phyloP scores from a whole-genome alignment of 225 moss, liverwort and hornwort species.

The Polytrichum commune region DNA sequence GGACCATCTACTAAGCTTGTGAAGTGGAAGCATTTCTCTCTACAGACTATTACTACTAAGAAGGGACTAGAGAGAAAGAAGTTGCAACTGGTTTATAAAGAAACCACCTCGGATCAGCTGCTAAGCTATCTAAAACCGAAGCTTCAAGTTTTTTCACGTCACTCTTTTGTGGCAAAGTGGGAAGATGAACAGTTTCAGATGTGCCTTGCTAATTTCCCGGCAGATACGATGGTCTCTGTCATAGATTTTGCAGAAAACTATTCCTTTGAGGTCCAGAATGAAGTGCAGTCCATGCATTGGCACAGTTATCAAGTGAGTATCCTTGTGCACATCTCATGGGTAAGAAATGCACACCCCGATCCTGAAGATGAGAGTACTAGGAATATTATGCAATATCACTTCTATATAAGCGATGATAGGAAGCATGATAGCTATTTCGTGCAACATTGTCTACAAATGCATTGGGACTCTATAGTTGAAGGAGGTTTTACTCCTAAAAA shows the following conservation, averaged over 20 bases:
- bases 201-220: not conserved
- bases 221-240: not conserved
- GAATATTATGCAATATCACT: constrained; percentile 4
- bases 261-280: not conserved
- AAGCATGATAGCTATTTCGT: constrained; percentile 1
- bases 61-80: not conserved
- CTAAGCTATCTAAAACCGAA: constrained; percentile 3
- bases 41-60: not conserved
- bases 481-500: constrained; percentile 1
- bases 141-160: not conserved
- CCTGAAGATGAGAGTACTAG: constrained; percentile 6
- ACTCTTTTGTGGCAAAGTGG: not conserved
- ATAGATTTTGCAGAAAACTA: constrained; percentile 7
- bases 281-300: constrained; percentile 2
- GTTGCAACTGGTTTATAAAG: not conserved
- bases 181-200: not conserved
- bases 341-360: not conserved
- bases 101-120: not conserved
- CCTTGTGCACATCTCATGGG: not conserved
- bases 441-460: not conserved
- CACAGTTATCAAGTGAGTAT: constrained; percentile 2
- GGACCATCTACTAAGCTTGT: not conserved
- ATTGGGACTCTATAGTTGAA: not conserved
- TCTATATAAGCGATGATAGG: constrained; percentile 4
- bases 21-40: not conserved